Evolutionary conservation across 345 rosid species (phyloP).

Genomic region (Heritiera littoralis): DNA sequence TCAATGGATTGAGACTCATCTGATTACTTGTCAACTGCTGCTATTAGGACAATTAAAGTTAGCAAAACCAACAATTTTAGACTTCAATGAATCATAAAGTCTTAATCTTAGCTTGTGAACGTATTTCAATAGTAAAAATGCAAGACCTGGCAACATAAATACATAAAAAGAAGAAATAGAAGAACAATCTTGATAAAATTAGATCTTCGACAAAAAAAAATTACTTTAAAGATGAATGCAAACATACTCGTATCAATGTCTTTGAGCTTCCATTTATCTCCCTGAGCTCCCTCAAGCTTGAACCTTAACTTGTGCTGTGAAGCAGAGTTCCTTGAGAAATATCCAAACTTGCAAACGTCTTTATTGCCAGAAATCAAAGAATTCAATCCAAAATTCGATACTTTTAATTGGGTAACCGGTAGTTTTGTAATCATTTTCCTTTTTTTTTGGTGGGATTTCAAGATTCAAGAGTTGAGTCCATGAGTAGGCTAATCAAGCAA

Average conservation of each 20-base stretch:
- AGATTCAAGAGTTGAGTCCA: constrained; percentile 1
- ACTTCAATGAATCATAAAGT: too few species aligned
- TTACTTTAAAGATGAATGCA: not conserved
- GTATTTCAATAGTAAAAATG: not conserved
- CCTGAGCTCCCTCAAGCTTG: constrained; percentile 52
- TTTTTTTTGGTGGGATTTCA: not conserved
- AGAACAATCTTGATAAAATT: not conserved
- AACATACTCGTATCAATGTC: constrained; percentile 40
- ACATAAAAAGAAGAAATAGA: not conserved
- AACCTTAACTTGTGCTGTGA: constrained; percentile 36
- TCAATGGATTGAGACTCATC: not conserved
- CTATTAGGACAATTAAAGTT: not conserved
- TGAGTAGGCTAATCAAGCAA: constrained; percentile 10
- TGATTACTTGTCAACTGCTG: not conserved
- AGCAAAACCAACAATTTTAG: not conserved
- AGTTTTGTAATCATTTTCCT: constrained; percentile 30
- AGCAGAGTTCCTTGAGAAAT: constrained; percentile 26
- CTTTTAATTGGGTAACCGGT: constrained; percentile 24
- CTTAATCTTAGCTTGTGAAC: not conserved
- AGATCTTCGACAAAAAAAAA: not conserved
- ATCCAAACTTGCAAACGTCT: constrained; percentile 31
- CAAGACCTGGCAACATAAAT: not conserved
- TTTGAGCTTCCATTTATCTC: not conserved
- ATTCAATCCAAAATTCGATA: constrained; percentile 24
- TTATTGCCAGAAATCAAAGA: constrained; percentile 24